Conservation (phyloP, 139 green algal genomes). For the Trebouxia sp. region DNA sequence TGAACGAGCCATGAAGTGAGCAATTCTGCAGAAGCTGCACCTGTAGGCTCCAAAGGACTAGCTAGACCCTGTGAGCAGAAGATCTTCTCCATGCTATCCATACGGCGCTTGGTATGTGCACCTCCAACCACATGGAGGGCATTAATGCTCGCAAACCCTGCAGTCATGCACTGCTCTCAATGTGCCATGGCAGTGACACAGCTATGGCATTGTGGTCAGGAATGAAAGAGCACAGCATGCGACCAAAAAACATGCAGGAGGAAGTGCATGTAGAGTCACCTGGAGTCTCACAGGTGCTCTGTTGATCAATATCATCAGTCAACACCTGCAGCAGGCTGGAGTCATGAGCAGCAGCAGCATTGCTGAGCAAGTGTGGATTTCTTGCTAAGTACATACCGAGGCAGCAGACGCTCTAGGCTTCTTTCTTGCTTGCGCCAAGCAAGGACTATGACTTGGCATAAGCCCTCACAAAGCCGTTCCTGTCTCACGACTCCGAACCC, state of each 20-base stretch:
- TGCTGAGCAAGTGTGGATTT: too few relatives aligned
- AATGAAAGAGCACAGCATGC: too few relatives aligned
- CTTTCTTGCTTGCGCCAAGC: background rate
- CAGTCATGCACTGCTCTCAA: too few relatives aligned
- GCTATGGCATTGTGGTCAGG: too few relatives aligned
- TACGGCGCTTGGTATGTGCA: background rate
- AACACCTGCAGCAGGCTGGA: background rate
- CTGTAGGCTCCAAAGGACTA: background rate
- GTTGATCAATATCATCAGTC: background rate
- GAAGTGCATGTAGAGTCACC: background rate
- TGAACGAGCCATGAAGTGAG: too few relatives aligned
- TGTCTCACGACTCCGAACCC: too few relatives aligned
- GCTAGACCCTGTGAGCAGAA: constrained; percentile 34
- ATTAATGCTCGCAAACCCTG: background rate
- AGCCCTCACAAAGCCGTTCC: too few relatives aligned
- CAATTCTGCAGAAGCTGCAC: background rate
- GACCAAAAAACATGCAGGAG: too few relatives aligned
- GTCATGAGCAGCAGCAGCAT: too few relatives aligned
- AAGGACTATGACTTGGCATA: background rate
- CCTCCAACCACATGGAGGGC: background rate
- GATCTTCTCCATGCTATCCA: constrained; percentile 32
- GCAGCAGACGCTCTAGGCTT: constrained; percentile 6
- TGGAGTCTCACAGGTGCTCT: constrained; percentile 11
- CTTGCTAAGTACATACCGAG: background rate
- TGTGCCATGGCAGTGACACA: too few relatives aligned